Evolutionary conservation across 2,329 filamentous ascomycete genomes (phyloP), one percentile per base, ranked within the genome.

Genomic region (Aspergillus fumigatiaffinis): DNA sequence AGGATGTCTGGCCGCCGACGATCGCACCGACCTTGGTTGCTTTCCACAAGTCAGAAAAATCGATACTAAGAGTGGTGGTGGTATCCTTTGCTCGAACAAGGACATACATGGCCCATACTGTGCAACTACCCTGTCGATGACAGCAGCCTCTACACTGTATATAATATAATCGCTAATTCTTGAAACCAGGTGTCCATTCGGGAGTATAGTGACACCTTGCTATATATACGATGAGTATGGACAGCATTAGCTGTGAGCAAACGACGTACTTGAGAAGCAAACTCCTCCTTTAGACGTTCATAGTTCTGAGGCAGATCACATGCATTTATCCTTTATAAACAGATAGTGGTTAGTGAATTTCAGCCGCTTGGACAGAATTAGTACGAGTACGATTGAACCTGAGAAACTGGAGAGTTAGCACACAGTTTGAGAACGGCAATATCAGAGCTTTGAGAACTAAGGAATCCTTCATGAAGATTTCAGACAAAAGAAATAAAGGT

Each of bases 151-250:
- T 76, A 99, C 94, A 77, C 90, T 96, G 83, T 99, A 99, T 73
- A 99, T 92, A 78, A 97, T 96, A 76, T 92, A 97, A 82, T 97
- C 93, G 87, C 92, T 97, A 76, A 88, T 87, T 78, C 94, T 87
- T 67, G 94, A 97, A 68, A 99, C 94, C 74, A 93, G 84, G 79
- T 97, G 92, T 68, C 95, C 95, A 84, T 96, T 96, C 74, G 86
- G 87, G 73, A 93, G 87, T 69, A 99, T 94, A 76, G 90, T 87
- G 81, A 99, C 80, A 80, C 87, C 87, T 72, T 84, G 87, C 93
- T 92, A 86, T 79, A 79, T 72, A 70, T 54, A 65, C 69, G 63
- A 72, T 72, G 65, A 73, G 69, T 67, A 72, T 66, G 66, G 63
- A 64, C 66, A 67, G 68, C 68, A 64, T 67, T 38, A 66, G 66